Base-by-base conservation (phyloP, 306 rosid genomes). In the Vigna hirtella region DNA sequence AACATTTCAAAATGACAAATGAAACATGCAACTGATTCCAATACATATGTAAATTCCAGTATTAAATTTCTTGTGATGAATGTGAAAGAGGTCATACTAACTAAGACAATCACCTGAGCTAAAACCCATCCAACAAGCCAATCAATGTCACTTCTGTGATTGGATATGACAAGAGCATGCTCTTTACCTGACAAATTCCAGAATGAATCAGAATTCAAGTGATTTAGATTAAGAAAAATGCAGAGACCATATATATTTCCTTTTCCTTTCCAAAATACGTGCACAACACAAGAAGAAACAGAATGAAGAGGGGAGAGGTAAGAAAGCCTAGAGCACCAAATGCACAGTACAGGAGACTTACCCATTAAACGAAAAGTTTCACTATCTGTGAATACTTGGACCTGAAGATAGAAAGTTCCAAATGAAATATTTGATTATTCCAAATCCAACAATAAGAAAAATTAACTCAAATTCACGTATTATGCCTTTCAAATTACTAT, bases 81-180 rank as follows among this genome's bases (percentile, higher is more conserved):
- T 64, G 77, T 68, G 76, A 76, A 45, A 77, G 59, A 56, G 47
- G 40, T 62, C 48, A 47, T 70, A 49, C 65, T 32, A 59, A 55
- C 74, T 78, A 81, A 79, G 76, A 69, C 20, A 71, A 66, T 86
- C 85, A 94, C 98, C 98, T 92, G 91, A 79, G 97, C 94, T 77
- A 90, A 77, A 76, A 90, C 85, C 98, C 97, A 92, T 83, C 96
- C 96, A 85, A 92, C 91, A 74, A 94, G 97, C 98, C 98, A 94
- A 82, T 94, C 97, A 74, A 92, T 92, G 55, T 91, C 98, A 84
- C 98, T 94, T 89, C 74, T 89, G 79, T 94, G 98, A 85, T 94
- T 94, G 82, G 66, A 90, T 73, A 92, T 40, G 64, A 89, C 88
- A 80, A 94, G 97, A 6, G 98, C 98, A 65, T 92, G 97, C 76